Evolutionary conservation across 192 early-diverging fungal genomes (phyloP), one percentile per base, ranked within the genome.

Genomic region (Podila epigama): DNA sequence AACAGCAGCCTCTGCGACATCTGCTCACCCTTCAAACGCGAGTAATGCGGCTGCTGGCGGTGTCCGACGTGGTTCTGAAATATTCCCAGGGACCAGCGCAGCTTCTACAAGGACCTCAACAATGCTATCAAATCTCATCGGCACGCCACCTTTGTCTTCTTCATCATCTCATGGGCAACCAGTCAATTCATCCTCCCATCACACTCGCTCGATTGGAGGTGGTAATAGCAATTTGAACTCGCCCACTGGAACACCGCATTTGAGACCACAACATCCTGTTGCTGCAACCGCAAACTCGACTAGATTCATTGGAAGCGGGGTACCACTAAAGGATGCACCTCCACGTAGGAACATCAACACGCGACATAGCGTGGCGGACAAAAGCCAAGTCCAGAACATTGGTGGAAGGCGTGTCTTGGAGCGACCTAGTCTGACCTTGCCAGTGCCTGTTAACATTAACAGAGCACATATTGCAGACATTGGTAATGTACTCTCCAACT

Each of bases 401-500:
- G 66, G 66, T 27, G 64, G 67, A 18, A 39, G 66, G n/a, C 36
- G 66, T 32, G 51, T 73, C 2, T 40, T 81, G 8, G 79, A 79
- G 18, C 35, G 59, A 31, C 83, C 84, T 5, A 79, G 61, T 15
- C 62, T 84, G 18, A 88, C 81, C 6, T 57, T 88, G 0, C 81
- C 75, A 9, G 84, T 88, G 2, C 86, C 86, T 33, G 85, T 88
- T 52, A 88, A 88, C 66, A 84, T 86, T 31, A 88, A 88, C 41
- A 68, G 81, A 32, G 81, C 83, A 3, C 52, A 85, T 9, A 88
- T 88, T 66, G 84, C 84, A 4, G 86, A 88, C 60, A 86, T 88
- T 20, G 85, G 85, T 86, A 73, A 31, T 18, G 40, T 50, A 13
- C 13, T 22, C 6, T 39, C n/a, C n/a, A n/a, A n/a, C n/a, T 28